phyloP scores from a whole-genome alignment of 1,139 yeast genomes.

The Yamadazyma diddensiae region DNA sequence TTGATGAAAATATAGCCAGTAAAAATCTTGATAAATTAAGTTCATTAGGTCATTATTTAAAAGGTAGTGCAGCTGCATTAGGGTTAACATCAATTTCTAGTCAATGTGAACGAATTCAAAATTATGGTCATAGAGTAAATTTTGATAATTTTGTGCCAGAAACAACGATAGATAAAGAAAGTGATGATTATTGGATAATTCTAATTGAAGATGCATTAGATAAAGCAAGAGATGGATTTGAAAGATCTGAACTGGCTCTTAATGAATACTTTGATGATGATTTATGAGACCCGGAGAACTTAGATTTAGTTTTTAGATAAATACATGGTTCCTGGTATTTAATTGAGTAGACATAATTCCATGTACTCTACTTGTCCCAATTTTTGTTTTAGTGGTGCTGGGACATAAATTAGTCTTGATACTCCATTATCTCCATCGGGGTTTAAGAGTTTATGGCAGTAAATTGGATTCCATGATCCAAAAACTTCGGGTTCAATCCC shows the following conservation, averaged over 20 bases:
- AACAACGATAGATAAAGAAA: constrained; percentile 14
- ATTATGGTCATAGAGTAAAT: constrained; percentile 63
- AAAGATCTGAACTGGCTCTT: constrained; percentile 53
- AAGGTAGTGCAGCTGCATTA: constrained; percentile 94
- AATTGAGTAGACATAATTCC: constrained; percentile 41
- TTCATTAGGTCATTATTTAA: constrained; percentile 83
- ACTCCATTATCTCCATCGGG: constrained; percentile 46
- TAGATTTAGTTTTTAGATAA: no score
- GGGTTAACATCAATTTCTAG: constrained; percentile 80
- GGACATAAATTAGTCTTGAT: constrained; percentile 47
- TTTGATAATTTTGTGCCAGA: constrained; percentile 39
- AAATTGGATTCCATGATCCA: constrained; percentile 39
- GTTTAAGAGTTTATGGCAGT: constrained; percentile 45
- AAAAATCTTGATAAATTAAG: constrained; percentile 62
- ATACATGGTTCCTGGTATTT: constrained; percentile 2
- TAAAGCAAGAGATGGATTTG: constrained; percentile 57
- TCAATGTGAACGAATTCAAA: constrained; percentile 91
- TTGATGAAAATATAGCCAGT: constrained; percentile 52
- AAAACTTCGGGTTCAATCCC: constrained; percentile 14
- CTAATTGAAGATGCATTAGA: constrained; percentile 54
- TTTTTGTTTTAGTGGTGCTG: constrained; percentile 22
- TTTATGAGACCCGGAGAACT: constrained; percentile 20
- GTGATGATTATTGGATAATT: constrained; percentile 46
- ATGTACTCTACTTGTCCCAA: constrained; percentile 36
- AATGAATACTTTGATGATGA: constrained; percentile 57